Conservation (phyloP, 768 basidiomycete species). For the Cubamyces lactineus region DNA sequence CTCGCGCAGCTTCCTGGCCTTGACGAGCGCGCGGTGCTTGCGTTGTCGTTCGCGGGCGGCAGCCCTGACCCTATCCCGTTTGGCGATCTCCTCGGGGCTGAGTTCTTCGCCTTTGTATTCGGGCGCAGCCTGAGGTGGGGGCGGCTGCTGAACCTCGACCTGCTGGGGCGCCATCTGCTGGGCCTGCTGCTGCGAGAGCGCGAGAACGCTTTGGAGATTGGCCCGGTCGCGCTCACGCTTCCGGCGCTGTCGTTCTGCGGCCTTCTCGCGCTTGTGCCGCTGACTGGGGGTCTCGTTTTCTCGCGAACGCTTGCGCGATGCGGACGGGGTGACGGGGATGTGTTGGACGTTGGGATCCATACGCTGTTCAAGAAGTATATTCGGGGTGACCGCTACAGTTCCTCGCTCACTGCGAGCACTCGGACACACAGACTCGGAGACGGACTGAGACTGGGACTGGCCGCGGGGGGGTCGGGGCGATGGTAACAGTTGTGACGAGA, state of each 20-base stretch:
- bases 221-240: slow-evolving; percentile 75
- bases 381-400: slow-evolving; percentile 25
- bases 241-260: slow-evolving; percentile 80
- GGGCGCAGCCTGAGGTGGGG: slow-evolving; percentile 14
- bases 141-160: slow-evolving; percentile 23
- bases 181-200: slow-evolving; percentile 33
- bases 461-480: slow-evolving; percentile 23
- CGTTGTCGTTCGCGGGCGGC: slow-evolving; percentile 82
- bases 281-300: slow-evolving; percentile 77
- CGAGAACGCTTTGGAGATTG: slow-evolving; percentile 31
- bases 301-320: slow-evolving; percentile 58
- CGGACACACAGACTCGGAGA: no score
- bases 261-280: slow-evolving; percentile 81
- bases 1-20: slow-evolving; percentile 80
- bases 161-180: slow-evolving; percentile 27
- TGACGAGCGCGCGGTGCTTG: slow-evolving; percentile 79
- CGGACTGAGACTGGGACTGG: no score
- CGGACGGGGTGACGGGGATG: slow-evolving; percentile 28
- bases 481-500: slow-evolving; percentile 40
- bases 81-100: slow-evolving; percentile 62
- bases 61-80: slow-evolving; percentile 72
- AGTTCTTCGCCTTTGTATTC: slow-evolving; percentile 31
- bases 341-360: slow-evolving; percentile 30
- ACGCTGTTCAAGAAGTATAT: slow-evolving; percentile 27
- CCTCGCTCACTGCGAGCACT: slow-evolving; percentile 1